phyloP scores from a whole-genome alignment of 2,329 filamentous ascomycete species.

The Xylariaceae sp. region DNA sequence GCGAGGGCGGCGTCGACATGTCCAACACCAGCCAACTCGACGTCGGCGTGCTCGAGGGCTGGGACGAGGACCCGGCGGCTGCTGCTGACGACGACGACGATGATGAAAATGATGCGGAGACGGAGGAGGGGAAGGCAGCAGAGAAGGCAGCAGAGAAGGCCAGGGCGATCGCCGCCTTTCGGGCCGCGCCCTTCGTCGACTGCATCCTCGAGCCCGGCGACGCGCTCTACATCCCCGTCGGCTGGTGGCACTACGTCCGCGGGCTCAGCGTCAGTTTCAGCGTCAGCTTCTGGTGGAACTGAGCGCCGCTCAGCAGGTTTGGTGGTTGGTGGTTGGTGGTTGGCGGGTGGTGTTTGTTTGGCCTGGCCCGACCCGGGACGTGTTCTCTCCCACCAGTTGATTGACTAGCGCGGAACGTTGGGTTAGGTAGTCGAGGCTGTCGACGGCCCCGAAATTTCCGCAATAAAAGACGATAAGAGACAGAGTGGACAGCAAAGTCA shows the following conservation, averaged over 20 bases:
- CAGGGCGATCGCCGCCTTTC: conserved; percentile 37
- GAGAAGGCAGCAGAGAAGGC: background rate
- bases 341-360: too few species aligned
- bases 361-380: too few species aligned
- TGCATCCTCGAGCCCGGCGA: conserved; percentile 75
- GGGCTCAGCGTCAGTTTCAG: conserved; percentile 83
- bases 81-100: background rate
- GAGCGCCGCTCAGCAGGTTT: conserved; percentile 5
- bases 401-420: too few species aligned
- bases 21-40: conserved; percentile 81
- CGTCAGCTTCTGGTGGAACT: conserved; percentile 95
- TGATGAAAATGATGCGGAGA: conserved; percentile 6
- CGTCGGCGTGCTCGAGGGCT: conserved; percentile 60
- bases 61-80: conserved; percentile 32
- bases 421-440: too few species aligned
- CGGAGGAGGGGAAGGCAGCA: conserved; percentile 5
- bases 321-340: too few species aligned
- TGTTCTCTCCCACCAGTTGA: too few species aligned
- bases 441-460: too few species aligned
- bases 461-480: too few species aligned
- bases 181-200: conserved; percentile 60
- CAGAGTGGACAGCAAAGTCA: too few species aligned
- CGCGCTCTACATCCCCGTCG: conserved; percentile 79
- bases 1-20: conserved; percentile 76
- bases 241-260: conserved; percentile 97